These are phyloP conservation scores for Lodderomyces theae DNA, from an alignment of 1,139 yeast genomes.

Conservation along the genomic window DNA sequence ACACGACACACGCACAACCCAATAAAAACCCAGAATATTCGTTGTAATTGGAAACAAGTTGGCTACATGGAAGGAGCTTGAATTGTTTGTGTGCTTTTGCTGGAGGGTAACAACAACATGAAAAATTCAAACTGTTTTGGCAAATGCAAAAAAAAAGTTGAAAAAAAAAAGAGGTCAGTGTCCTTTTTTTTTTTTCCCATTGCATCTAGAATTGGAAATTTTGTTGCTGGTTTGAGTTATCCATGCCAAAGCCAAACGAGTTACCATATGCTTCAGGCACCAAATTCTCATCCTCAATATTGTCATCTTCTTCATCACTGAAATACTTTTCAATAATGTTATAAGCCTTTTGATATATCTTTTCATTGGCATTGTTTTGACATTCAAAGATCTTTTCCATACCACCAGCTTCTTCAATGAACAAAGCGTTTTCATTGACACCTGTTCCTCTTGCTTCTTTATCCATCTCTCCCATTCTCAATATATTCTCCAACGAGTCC, in stretches of 20 bases:
- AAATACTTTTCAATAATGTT: conserved; percentile 88
- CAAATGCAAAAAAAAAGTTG: no score
- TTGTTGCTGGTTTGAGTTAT: conserved; percentile 43
- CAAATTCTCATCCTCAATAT: conserved; percentile 71
- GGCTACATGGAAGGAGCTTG: no score
- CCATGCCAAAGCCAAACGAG: conserved; percentile 83
- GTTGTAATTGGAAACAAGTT: no score
- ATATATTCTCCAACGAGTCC: conserved; percentile 90
- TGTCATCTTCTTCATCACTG: conserved; percentile 79
- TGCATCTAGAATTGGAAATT: conserved; percentile 55
- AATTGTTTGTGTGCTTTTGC: no score
- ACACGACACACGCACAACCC: no score
- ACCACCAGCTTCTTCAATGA: conserved; percentile 97
- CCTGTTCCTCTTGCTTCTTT: conserved; percentile 69
- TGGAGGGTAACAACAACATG: no score
- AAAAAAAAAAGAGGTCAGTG: no score
- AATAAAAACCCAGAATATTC: no score
- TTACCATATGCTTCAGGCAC: conserved; percentile 84
- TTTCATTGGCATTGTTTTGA: conserved; percentile 88
- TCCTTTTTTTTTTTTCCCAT: conserved; percentile 3
- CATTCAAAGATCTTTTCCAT: conserved; percentile 94
- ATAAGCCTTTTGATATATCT: conserved; percentile 88
- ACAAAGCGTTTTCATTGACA: conserved; percentile 83
- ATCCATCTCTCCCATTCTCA: conserved; percentile 92
- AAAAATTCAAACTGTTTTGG: no score